phyloP scores from a whole-genome alignment of 2,329 filamentous ascomycete species.

The Ascochyta koolunga region DNA sequence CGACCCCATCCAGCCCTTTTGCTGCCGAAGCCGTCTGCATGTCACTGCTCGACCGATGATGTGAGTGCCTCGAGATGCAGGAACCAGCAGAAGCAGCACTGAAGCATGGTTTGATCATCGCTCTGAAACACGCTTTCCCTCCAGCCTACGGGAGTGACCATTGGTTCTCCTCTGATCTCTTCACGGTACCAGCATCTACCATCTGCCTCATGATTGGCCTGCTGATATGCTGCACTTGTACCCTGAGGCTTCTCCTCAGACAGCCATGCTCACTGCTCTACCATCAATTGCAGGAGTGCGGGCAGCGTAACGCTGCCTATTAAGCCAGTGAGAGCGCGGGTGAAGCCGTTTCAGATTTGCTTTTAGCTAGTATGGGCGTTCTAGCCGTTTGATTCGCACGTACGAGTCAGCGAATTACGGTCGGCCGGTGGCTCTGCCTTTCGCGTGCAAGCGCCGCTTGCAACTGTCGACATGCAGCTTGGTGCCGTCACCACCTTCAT shows the following conservation, averaged over 20 bases:
- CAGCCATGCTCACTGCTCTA: slow-evolving; percentile 14
- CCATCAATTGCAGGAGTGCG: slow-evolving; percentile 12
- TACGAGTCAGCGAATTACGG: slow-evolving; percentile 38
- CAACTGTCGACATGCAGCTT: slow-evolving; percentile 25
- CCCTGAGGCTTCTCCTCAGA: slow-evolving; percentile 16
- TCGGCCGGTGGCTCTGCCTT: slow-evolving; percentile 25
- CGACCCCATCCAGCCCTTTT: slow-evolving; percentile 24
- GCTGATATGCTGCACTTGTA: background rate
- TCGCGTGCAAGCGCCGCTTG: slow-evolving; percentile 40
- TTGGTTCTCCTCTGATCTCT: slow-evolving; percentile 16
- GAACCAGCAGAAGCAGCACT: slow-evolving; percentile 44
- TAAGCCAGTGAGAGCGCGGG: slow-evolving; percentile 34
- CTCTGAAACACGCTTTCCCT: slow-evolving; percentile 42
- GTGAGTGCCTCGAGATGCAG: slow-evolving; percentile 41
- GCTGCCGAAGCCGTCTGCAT: slow-evolving; percentile 25
- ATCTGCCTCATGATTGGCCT: background rate
- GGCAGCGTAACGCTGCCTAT: slow-evolving; percentile 41
- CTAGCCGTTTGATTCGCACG: slow-evolving; percentile 31
- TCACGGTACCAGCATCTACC: background rate
- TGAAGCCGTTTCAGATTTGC: slow-evolving; percentile 44
- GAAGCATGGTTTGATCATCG: slow-evolving; percentile 46
- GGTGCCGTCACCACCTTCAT: slow-evolving; percentile 38
- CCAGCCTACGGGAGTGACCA: slow-evolving; percentile 26
- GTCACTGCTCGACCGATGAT: slow-evolving; percentile 33
- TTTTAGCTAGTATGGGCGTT: slow-evolving; percentile 36